Evolutionary conservation across 805 yeast species (phyloP).

Genomic region (Metschnikowia sp.): DNA sequence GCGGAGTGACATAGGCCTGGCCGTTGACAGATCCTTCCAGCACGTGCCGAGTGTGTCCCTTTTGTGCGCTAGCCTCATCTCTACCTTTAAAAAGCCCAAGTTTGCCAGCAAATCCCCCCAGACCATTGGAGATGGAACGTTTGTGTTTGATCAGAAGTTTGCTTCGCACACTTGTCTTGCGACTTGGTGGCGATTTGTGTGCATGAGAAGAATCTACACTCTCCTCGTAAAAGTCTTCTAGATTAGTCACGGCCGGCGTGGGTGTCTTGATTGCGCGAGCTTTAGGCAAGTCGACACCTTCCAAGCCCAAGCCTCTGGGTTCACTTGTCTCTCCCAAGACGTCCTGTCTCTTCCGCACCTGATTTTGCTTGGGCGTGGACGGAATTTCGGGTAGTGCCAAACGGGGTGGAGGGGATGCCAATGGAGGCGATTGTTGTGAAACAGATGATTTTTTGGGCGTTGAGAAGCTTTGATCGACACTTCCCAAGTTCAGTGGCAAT

Average conservation of each 20-base stretch:
- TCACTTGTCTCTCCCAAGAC: constrained; percentile 4
- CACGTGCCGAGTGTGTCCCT: constrained; percentile 37
- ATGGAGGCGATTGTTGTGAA: not conserved
- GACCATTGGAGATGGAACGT: constrained; percentile 38
- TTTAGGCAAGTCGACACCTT: constrained; percentile 25
- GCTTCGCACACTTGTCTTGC: constrained; percentile 32
- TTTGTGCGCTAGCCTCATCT: constrained; percentile 17
- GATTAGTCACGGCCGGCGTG: constrained; percentile 35
- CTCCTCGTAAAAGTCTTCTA: constrained; percentile 23
- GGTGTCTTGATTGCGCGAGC: constrained; percentile 7
- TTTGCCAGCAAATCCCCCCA: constrained; percentile 24
- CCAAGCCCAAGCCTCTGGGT: constrained; percentile 37
- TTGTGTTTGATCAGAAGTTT: constrained; percentile 36
- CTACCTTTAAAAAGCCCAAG: constrained; percentile 32
- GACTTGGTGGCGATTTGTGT: constrained; percentile 15
- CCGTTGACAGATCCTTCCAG: constrained; percentile 37
- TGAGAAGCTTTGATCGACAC: constrained; percentile 1
- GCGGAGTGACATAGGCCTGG: constrained; percentile 43
- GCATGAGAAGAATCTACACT: not conserved
- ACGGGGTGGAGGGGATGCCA: constrained; percentile 40
- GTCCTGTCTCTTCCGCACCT: not conserved
- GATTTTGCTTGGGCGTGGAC: constrained; percentile 21
- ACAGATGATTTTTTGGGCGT: constrained; percentile 15
- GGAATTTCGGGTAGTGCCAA: constrained; percentile 29
- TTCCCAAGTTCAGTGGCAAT: not conserved